These are phyloP conservation scores for Trametes elegans DNA, from an alignment of 768 basidiomycete species.

Conservation along the genomic window DNA sequence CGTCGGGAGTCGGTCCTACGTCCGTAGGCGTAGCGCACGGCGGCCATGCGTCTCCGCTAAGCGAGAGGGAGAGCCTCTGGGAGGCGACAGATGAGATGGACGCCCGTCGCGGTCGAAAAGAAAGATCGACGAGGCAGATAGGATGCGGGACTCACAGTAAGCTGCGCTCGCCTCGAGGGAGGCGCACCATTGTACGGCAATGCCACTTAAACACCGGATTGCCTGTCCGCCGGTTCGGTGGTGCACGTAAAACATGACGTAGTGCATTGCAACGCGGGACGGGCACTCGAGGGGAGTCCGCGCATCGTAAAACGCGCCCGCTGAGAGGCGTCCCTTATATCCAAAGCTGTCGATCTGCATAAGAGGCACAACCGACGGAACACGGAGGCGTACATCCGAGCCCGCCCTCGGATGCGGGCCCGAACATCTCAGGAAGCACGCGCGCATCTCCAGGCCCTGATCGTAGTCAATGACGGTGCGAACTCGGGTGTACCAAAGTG, in stretches of 20 bases:
- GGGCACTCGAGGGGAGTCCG: background rate
- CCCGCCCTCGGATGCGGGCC: background rate
- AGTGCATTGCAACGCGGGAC: background rate
- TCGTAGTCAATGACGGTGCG: background rate
- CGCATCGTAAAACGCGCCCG: background rate
- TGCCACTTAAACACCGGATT: constrained; percentile 11
- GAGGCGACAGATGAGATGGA: background rate
- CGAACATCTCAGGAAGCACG: background rate
- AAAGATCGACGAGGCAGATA: background rate
- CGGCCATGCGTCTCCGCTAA: background rate
- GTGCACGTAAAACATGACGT: constrained; percentile 8
- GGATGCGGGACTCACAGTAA: background rate
- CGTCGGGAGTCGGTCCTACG: background rate
- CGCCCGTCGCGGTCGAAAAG: background rate
- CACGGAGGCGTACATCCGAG: constrained; percentile 13
- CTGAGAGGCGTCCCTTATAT: constrained; percentile 4
- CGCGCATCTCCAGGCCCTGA: constrained; percentile 2
- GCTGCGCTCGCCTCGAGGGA: background rate
- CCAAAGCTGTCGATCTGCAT: constrained; percentile 13
- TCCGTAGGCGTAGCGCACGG: background rate
- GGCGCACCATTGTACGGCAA: background rate
- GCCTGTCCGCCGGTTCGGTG: background rate
- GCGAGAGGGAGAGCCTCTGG: background rate
- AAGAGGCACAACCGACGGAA: background rate
- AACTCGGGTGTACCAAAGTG: background rate